Base-by-base conservation (phyloP, 2,329 filamentous ascomycete species). In the Colletotrichum chlorophyti region DNA sequence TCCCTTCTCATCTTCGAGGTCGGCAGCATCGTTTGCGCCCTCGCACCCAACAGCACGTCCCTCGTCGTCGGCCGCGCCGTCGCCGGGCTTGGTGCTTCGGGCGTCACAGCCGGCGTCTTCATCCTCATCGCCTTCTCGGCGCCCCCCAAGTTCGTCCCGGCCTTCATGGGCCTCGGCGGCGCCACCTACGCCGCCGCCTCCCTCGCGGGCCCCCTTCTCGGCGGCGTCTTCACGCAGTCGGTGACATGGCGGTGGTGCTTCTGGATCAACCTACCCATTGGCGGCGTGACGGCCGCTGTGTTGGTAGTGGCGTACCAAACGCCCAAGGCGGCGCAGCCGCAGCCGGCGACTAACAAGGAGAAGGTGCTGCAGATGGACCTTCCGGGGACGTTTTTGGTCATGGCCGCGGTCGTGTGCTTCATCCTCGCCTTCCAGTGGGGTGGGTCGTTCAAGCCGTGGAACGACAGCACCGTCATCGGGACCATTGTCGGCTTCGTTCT, bases 371-470 rank as follows among this genome's bases (percentile, higher is more conserved):
- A 67, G 29, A 63, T 72, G 5, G 70, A 72, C 46, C 69, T 77
- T 0, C 54, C 73, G 21, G 80, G 80, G 1, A 77, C 75, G 3
- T 19, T 71, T 5, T 68, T 79, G n/a, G 75, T 83, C 55, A 67
- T 82, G 5, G 73, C 72, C 1, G 71, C 73, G 12, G 69, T 79
- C 9, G 68, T 81, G 41, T 76, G 76, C 64, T 64, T 80, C 6
- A 70, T 83, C 46, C 69, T 83, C 2, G 80, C 80, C 0, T 66
- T 83, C 19, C 75, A 82, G 51, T 77, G 73, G 69, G 79, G 77
- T 14, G 76, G 78, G 3, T 73, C 72, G 11, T 75, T 66, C 32
- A 75, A 78, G 29, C 37, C 72, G 1, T 83, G 80, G 80, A 66
- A 63, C 26, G 73, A 71, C 58, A 70, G 68, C 19, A 74, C 73